phyloP scores from a whole-genome alignment of 164 flowering plant species.

The Brasenia schreberi region DNA sequence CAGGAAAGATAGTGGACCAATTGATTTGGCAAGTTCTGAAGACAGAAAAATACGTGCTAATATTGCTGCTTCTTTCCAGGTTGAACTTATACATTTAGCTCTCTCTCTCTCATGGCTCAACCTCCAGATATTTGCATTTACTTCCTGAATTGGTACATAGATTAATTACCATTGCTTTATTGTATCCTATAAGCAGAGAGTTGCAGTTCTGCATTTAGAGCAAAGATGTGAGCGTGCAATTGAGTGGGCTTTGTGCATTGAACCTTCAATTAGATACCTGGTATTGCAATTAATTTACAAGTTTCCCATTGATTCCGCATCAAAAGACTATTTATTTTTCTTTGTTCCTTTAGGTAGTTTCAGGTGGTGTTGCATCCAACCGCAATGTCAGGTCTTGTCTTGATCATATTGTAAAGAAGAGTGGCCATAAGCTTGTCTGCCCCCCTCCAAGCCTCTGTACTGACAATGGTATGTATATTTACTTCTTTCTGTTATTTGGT shows the following conservation, averaged over 20 bases:
- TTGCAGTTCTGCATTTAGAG: conserved; percentile 89
- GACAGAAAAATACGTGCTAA: conserved; percentile 78
- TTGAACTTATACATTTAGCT: background rate
- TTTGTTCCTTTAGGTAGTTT: conserved; percentile 48
- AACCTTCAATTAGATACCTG: conserved; percentile 67
- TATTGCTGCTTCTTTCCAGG: conserved; percentile 98
- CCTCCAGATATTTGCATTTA: background rate
- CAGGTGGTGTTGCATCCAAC: conserved; percentile 98
- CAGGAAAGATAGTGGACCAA: background rate
- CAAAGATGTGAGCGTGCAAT: conserved; percentile 92
- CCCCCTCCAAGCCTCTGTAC: conserved; percentile 98
- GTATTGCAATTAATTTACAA: conserved; percentile 15
- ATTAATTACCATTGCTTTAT: too few relatives aligned
- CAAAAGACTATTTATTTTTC: background rate
- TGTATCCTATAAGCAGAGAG: conserved; percentile 39
- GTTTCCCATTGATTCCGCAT: background rate
- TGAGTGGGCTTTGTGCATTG: conserved; percentile 77
- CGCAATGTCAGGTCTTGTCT: conserved; percentile 74
- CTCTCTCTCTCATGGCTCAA: background rate
- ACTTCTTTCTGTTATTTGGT: background rate
- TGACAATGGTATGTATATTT: conserved; percentile 60
- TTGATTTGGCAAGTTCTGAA: conserved; percentile 21
- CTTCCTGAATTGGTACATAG: background rate
- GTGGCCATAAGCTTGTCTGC: conserved; percentile 60
- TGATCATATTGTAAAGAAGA: conserved; percentile 40